phyloP scores from a whole-genome alignment of 305 asterid species.

The Fraxinus xanthoxyloides region DNA sequence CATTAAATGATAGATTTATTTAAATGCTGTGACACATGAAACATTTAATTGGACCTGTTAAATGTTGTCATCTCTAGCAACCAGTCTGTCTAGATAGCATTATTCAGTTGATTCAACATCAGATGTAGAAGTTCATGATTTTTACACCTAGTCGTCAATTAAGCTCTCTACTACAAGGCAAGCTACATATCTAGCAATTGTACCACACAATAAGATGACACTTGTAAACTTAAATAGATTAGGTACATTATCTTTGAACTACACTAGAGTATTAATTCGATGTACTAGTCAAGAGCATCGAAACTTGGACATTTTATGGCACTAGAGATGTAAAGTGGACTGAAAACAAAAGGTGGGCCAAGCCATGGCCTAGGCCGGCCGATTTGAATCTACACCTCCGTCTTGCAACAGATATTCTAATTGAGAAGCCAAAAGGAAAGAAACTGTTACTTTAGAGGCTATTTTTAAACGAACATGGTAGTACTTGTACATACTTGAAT shows the following conservation, averaged over 20 bases:
- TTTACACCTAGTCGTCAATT: background rate
- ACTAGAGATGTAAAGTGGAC: background rate
- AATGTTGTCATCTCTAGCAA: background rate
- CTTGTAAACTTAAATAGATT: background rate
- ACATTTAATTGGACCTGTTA: background rate
- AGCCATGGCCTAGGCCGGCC: background rate
- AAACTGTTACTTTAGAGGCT: background rate
- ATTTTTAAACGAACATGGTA: background rate
- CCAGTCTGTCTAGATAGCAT: background rate
- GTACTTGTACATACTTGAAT: background rate
- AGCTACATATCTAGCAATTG: background rate
- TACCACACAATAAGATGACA: background rate
- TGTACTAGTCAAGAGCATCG: background rate
- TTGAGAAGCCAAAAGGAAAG: background rate
- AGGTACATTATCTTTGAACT: background rate
- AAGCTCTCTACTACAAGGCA: background rate
- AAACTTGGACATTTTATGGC: background rate
- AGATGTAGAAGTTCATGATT: background rate
- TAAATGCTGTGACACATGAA: background rate
- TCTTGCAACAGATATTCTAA: background rate
- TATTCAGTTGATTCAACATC: background rate
- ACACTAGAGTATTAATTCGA: background rate
- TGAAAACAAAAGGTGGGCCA: background rate
- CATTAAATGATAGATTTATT: background rate
- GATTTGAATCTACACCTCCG: background rate